Base-by-base conservation (phyloP, 495 filamentous ascomycete species). In the Talaromyces stipitatus region DNA sequence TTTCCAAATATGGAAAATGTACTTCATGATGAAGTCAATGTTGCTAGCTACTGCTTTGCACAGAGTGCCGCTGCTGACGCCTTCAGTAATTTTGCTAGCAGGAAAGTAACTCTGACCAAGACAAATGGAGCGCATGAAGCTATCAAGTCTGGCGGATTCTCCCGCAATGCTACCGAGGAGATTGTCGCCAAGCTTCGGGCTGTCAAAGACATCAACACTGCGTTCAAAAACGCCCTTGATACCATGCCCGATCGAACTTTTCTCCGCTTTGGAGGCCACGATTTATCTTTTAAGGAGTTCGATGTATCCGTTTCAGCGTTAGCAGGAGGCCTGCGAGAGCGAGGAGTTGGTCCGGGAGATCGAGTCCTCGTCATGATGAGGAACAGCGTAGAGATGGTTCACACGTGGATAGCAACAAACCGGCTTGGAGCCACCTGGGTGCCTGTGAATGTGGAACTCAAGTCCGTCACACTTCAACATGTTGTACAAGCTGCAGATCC, bases 131-230 rank as follows among this genome's bases (percentile, higher is more conserved):
- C n/a, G 41, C 41, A n/a, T 50, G 47, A 50, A 50, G 22, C 23
- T 5, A 50, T 50, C 18, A 50, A 27, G 22, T 50, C 47, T 27
- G 27, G 4, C 27, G 47, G 18, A 50, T 50, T 27, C 47, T 26
- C 47, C 24, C 47, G 47, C 23, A 50, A 50, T 50, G 47, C 47
- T 50, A 10, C 47, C 9, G 47, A 50, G 47, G 23, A 50, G 22
- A 26, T 50, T 12, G 9, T 50, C 23, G 47, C 47, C 23, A 50
- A 50, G 22, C 47, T 50, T 50, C 14, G 22, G 22, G 22, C 47
- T 50, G 22, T 50, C 47, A 50, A 50, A 50, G 47, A 50, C 47
- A 50, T 50, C 47, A 50, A 50, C 47, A 50, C 47, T 50, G 47
- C 47, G n/a, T 50, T 50, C 47, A 50, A 50, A 29, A n/a, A 26